Conservation (phyloP, 106 monocot species). For the Dendrobium catenatum region DNA sequence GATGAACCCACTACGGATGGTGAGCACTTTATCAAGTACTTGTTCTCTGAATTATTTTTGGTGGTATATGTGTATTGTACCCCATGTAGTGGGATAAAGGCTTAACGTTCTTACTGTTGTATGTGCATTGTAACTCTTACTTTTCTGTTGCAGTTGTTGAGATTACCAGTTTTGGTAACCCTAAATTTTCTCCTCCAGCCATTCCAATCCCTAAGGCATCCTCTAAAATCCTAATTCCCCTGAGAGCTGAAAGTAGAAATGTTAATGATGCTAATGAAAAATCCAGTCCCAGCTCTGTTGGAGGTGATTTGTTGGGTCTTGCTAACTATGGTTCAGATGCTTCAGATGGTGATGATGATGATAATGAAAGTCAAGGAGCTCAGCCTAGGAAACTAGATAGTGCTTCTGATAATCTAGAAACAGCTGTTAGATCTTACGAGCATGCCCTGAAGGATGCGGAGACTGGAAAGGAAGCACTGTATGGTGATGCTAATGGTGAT, state of each 20-base stretch:
- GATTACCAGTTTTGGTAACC: constrained; percentile 14
- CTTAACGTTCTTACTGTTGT: too few relatives aligned
- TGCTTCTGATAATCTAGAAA: constrained; percentile 14
- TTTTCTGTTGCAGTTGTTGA: constrained; percentile 31
- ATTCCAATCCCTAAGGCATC: constrained; percentile 24
- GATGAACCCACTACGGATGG: constrained; percentile 42
- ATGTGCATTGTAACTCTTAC: constrained; percentile 2
- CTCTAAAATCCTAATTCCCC: constrained; percentile 29
- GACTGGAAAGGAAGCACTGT: background rate
- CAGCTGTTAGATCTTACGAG: constrained; percentile 2
- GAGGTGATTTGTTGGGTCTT: constrained; percentile 59
- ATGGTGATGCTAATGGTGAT: constrained; percentile 2
- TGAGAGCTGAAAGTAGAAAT: constrained; percentile 15
- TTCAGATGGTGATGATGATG: constrained; percentile 37
- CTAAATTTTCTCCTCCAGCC: constrained; percentile 19
- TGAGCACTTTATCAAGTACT: constrained; percentile 4
- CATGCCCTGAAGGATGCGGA: constrained; percentile 4
- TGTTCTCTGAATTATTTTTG: background rate
- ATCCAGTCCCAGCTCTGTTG: constrained; percentile 22
- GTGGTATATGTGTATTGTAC: background rate
- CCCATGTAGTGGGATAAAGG: too few relatives aligned
- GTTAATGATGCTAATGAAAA: constrained; percentile 15
- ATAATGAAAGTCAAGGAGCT: constrained; percentile 13
- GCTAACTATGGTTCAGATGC: constrained; percentile 64
- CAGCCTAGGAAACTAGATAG: constrained; percentile 8